These are phyloP conservation scores for Parmales sp. DNA, from an alignment of 108 stramenopile species.

Conservation along the genomic window DNA sequence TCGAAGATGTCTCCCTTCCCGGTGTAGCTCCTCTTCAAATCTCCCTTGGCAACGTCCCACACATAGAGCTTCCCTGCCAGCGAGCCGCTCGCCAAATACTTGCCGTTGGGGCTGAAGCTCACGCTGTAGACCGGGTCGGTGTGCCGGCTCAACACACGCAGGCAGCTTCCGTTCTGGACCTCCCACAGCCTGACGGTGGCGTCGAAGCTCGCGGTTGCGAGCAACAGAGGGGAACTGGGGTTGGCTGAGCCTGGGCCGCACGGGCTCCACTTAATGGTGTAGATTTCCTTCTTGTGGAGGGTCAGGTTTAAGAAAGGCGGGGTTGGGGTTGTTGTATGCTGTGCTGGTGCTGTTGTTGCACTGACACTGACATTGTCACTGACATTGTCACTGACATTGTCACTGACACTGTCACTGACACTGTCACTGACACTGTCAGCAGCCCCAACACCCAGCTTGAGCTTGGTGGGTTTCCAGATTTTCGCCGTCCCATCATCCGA, in stretches of 20 bases:
- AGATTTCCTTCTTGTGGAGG: slow-evolving; percentile 86
- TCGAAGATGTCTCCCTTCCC: slow-evolving; percentile 85
- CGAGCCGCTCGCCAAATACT: slow-evolving; percentile 69
- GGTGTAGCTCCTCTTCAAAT: slow-evolving; percentile 68
- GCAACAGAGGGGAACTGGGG: slow-evolving; percentile 65
- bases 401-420: too few relatives aligned
- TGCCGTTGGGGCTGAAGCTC: slow-evolving; percentile 74
- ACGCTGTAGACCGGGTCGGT: slow-evolving; percentile 78
- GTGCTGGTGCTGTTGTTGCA: too few relatives aligned
- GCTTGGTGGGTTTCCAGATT: slow-evolving; percentile 54
- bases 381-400: too few relatives aligned
- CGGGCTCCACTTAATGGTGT: slow-evolving; percentile 92
- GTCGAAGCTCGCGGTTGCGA: slow-evolving; percentile 92
- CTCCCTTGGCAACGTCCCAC: slow-evolving; percentile 71
- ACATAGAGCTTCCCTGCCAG: slow-evolving; percentile 79
- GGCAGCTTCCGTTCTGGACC: slow-evolving; percentile 62
- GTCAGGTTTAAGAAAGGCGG: slow-evolving; percentile 78
- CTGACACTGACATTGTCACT: too few relatives aligned
- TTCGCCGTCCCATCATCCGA: slow-evolving; percentile 95
- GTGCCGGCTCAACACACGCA: slow-evolving; percentile 67
- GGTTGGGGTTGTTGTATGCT: too few relatives aligned
- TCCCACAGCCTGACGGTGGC: slow-evolving; percentile 89
- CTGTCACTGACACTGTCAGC: too few relatives aligned
- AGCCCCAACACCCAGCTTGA: slow-evolving; percentile 14
- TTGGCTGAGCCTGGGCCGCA: slow-evolving; percentile 80